Base-by-base conservation (phyloP, 371 early-diverging fungal genomes). In the Mucor irregularis region DNA sequence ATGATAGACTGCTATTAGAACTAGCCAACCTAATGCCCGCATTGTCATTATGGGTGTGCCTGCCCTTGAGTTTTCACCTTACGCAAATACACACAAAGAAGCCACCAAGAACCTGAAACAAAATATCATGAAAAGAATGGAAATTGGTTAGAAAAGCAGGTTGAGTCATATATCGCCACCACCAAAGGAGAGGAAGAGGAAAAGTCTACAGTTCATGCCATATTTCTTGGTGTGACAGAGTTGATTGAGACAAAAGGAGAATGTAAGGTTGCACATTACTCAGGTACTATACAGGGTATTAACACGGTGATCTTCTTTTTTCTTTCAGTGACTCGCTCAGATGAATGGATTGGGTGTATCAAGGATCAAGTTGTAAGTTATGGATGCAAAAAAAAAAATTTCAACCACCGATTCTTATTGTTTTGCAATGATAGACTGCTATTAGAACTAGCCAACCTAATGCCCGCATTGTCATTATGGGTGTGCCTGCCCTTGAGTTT, bases 61-160 rank as follows among this genome's bases (percentile, higher is more conserved):
- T n/a, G 74, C 77, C 1, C 47, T 73, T 17, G 78, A 77, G 26
- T 72, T 64, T 46, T 60, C 73, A 5, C 78, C 78, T 13, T 74
- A 62, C 42, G 48, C 61, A 25, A 42, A 43, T 13, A 37, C 45
- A 28, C 66, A 51, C 35, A 45, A 30, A 43, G 11, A 17, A 42
- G 9, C 33, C 44, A 39, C 49, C n/a, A 24, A 33, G 10, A 11
- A 57, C 11, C 39, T 68, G 10, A 73, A 74, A 29, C 56, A 67
- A 24, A 64, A 66, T 4, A 59, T 71, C 8, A 49, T 58, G 34
- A 52, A 19, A 25, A 24, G 11, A 49, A 52, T 28, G 31, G 38
- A 25, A 59, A 56, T 26, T 64, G 56, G 56, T 38, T 64, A 1
- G n/a, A 59, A 22, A 59, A 56, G 22, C 53, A 62, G 30, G 53